Conservation (phyloP, 2,329 filamentous ascomycete species). For the Penicillium brasilianum region DNA sequence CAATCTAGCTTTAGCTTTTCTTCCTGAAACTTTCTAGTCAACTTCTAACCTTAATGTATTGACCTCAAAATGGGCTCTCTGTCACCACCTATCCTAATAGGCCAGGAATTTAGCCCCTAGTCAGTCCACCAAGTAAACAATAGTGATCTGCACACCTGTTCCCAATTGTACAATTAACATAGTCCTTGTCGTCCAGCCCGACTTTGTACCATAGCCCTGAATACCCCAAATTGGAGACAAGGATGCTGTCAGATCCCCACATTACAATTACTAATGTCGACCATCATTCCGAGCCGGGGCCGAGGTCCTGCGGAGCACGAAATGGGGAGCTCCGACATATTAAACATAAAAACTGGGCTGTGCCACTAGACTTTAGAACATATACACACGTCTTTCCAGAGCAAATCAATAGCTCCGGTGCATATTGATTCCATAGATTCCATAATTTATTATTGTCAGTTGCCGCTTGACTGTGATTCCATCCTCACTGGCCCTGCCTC, state of each 20-base stretch:
- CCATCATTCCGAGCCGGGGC: conserved; percentile 8
- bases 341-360: background rate
- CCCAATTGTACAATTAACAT: conserved; percentile 1
- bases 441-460: background rate
- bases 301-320: conserved; percentile 17
- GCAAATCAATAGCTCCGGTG: background rate
- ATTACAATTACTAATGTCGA: conserved; percentile 14
- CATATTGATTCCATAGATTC: no score
- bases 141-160: background rate
- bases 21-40: no score
- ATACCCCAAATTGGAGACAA: conserved; percentile 17
- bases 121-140: background rate
- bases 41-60: no score
- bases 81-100: no score
- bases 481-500: conserved; percentile 10
- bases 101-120: no score
- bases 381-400: background rate
- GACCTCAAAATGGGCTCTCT: no score
- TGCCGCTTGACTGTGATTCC: background rate
- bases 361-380: background rate
- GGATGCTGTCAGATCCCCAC: background rate
- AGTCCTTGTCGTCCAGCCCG: background rate
- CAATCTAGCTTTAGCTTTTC: no score
- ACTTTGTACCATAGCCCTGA: no score
- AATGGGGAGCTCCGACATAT: background rate